Evolutionary conservation across 2,329 filamentous ascomycete genomes (phyloP), one percentile per base, ranked within the genome.

Genomic region (Chalara sp.): DNA sequence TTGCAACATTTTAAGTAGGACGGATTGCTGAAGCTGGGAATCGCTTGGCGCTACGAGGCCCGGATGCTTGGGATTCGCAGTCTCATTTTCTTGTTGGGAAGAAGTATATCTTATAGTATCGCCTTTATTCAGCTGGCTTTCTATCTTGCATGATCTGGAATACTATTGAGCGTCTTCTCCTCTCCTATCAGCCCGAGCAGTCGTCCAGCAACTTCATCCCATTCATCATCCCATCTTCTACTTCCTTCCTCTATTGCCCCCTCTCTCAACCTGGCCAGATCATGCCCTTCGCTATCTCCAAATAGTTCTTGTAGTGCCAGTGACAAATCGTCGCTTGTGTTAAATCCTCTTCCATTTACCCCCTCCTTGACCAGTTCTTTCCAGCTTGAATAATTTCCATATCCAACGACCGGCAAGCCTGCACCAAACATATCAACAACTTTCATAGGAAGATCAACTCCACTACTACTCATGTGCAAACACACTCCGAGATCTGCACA

Each of bases 361-460:
- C 87, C 86, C 62, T 97, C 91, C 48, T 79, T 85, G 30, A 99
- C 87, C n/a, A 99, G 73, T 70, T 99, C 93, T 2, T 80, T 75
- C 76, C 95, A 96, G 55, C 91, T 92, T 64, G 91, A 84, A 63
- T 95, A 99, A 2, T 79, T 78, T 30, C 80, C 81, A 76, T 93
- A 97, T 4, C 90, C 92, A 0, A 86, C 84, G 0, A 99, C 93
- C 0, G 93, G 93, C 31, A 99, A 72, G 0, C 92, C 93, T 0
- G 91, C 87, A 2, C 93, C 93, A 66, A 99, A 97, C 91, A 99
- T 96, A 66, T 99, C 93, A 11, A 99, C 91, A 1, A 99, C 90
- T 70, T 99, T 99, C 93, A 99, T 99, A 0, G 93, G 93, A 21
- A 99, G 74, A 68, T 99, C 93, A 0, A 99, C 90, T 1, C 93